A percentile compares a stretch with the other conserved stretches of the same genome.
These are phyloP conservation scores for Conticribra weissflogii DNA, from an alignment of 108 stramenopile species.

Conservation along the genomic window DNA sequence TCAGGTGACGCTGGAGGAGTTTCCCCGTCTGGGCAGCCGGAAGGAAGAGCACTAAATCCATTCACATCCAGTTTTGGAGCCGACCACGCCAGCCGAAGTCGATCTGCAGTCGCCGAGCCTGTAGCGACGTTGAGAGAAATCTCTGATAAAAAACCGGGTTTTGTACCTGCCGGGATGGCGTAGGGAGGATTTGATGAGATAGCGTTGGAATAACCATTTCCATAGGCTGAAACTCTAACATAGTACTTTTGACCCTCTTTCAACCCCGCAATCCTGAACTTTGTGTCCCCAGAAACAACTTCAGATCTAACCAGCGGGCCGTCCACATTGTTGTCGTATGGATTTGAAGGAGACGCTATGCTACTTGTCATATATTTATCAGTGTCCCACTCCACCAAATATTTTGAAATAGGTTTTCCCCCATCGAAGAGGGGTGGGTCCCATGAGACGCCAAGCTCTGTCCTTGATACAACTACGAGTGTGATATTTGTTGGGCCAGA, in stretches of 20 bases:
- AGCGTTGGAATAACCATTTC: constrained; percentile 54
- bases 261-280: constrained; percentile 48
- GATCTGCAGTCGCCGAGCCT: constrained; percentile 47
- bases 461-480: constrained; percentile 57
- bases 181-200: constrained; percentile 42
- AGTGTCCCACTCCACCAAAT: constrained; percentile 77
- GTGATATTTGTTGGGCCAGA: constrained; percentile 52
- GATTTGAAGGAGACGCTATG: constrained; percentile 38
- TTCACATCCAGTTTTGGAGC: constrained; percentile 37
- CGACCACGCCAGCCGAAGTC: constrained; percentile 54
- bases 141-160: constrained; percentile 38
- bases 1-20: constrained; percentile 42
- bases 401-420: constrained; percentile 59
- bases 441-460: constrained; percentile 64
- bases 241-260: constrained; percentile 48
- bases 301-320: constrained; percentile 45
- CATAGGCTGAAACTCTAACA: constrained; percentile 63
- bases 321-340: constrained; percentile 36
- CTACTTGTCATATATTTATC: constrained; percentile 38
- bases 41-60: constrained; percentile 42
- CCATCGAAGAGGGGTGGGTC: constrained; percentile 55
- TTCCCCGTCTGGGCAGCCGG: constrained; percentile 32
- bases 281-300: constrained; percentile 43
- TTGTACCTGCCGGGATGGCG: constrained; percentile 35
- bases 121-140: constrained; percentile 37